A percentile compares a stretch with the other conserved stretches of the same genome.
phyloP scores from a whole-genome alignment of 306 rosid species.

The Mimosa bimucronata region DNA sequence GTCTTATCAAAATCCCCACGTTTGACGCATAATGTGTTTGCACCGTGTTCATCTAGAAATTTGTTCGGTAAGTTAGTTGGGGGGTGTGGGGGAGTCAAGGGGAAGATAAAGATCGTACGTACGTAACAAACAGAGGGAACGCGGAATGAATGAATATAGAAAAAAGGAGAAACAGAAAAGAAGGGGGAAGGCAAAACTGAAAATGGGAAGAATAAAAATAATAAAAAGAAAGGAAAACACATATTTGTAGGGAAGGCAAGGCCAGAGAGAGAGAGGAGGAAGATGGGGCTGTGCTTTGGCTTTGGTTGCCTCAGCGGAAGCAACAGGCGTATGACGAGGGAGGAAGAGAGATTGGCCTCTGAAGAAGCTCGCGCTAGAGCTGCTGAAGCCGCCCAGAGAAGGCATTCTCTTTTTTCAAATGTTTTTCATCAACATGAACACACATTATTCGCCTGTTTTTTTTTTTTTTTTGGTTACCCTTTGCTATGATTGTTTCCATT shows the following conservation, averaged over 20 bases:
- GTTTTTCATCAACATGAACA: neutral
- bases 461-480: no score
- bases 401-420: constrained; percentile 38
- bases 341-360: constrained; percentile 78
- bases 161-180: neutral
- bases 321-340: constrained; percentile 58
- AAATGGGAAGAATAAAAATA: neutral
- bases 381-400: constrained; percentile 93
- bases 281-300: constrained; percentile 74
- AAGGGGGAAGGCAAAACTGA: neutral
- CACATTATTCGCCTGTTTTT: neutral
- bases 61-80: no score
- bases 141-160: constrained; percentile 22
- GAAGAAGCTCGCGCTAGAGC: constrained; percentile 82
- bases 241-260: constrained; percentile 19
- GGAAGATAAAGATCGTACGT: neutral
- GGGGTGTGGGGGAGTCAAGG: neutral
- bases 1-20: no score
- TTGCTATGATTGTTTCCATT: constrained; percentile 1
- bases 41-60: no score
- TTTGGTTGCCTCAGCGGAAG: constrained; percentile 67
- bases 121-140: constrained; percentile 7
- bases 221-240: neutral
- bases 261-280: neutral
- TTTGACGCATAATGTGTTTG: no score